Evolutionary conservation across 768 basidiomycete genomes (phyloP).

Genomic region (Termitomyces sp.): DNA sequence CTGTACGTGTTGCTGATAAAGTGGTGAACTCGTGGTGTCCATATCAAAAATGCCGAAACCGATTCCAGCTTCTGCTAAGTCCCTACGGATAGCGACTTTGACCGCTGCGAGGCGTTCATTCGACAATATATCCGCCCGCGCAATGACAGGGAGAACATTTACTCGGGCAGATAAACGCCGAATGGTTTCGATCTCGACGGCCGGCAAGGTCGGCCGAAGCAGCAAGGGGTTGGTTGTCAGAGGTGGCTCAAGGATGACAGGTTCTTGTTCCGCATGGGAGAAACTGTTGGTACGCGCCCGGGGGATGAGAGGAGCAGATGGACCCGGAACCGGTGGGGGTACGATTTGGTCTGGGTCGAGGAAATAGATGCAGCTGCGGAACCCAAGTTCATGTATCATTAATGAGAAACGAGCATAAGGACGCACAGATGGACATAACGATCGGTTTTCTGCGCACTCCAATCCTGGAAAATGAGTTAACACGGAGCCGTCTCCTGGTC

Average conservation of each 20-base stretch:
- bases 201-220: constrained; percentile 61
- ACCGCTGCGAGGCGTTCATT: constrained; percentile 77
- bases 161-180: constrained; percentile 75
- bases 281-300: constrained; percentile 68
- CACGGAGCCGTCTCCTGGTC: constrained; percentile 14
- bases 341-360: constrained; percentile 80
- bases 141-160: constrained; percentile 84
- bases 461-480: constrained; percentile 43
- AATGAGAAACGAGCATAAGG: constrained; percentile 13
- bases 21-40: constrained; percentile 34
- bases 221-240: constrained; percentile 67
- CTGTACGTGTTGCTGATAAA: constrained; percentile 38
- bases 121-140: constrained; percentile 74
- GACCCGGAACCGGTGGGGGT: constrained; percentile 61
- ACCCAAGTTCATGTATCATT: constrained; percentile 14
- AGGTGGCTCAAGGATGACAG: constrained; percentile 77
- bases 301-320: constrained; percentile 61
- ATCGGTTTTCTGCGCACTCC: constrained; percentile 64
- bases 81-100: constrained; percentile 73
- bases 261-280: constrained; percentile 66
- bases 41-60: constrained; percentile 88
- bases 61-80: constrained; percentile 80
- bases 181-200: constrained; percentile 70
- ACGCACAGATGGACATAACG: constrained; percentile 79
- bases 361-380: constrained; percentile 75